These are phyloP conservation scores for Solanum virginianum DNA, from an alignment of 257 asterid species.

Conservation along the genomic window DNA sequence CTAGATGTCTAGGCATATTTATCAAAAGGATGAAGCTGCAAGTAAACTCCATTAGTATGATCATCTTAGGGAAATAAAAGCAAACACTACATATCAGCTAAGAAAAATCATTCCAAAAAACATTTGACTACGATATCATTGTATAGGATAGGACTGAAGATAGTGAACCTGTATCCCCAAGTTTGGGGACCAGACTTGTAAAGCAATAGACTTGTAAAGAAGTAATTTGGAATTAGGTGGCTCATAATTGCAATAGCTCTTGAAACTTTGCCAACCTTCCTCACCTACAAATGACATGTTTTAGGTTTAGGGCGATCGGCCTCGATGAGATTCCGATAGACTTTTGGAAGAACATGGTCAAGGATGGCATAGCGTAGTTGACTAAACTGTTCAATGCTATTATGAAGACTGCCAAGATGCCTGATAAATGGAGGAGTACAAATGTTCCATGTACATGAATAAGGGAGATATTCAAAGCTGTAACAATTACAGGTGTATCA, in stretches of 20 bases:
- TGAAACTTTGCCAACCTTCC: slow-evolving; percentile 83
- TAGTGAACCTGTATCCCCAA: slow-evolving; percentile 86
- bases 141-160: background rate
- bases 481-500: too few species aligned
- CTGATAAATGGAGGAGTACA: too few species aligned
- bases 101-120: background rate
- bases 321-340: too few species aligned
- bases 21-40: background rate
- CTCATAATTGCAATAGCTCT: slow-evolving; percentile 94
- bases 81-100: background rate
- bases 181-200: slow-evolving; percentile 94
- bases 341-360: too few species aligned
- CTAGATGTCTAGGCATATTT: background rate
- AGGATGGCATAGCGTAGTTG: too few species aligned
- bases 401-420: too few species aligned
- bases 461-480: too few species aligned
- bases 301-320: background rate
- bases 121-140: background rate
- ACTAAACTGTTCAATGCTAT: too few species aligned
- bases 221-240: slow-evolving; percentile 66
- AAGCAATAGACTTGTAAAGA: slow-evolving; percentile 26
- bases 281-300: slow-evolving; percentile 27
- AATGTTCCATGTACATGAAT: too few species aligned
- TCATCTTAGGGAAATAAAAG: background rate
- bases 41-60: background rate